phyloP scores from a whole-genome alignment of 2,329 filamentous ascomycete species.

The Aspergillus sergii region DNA sequence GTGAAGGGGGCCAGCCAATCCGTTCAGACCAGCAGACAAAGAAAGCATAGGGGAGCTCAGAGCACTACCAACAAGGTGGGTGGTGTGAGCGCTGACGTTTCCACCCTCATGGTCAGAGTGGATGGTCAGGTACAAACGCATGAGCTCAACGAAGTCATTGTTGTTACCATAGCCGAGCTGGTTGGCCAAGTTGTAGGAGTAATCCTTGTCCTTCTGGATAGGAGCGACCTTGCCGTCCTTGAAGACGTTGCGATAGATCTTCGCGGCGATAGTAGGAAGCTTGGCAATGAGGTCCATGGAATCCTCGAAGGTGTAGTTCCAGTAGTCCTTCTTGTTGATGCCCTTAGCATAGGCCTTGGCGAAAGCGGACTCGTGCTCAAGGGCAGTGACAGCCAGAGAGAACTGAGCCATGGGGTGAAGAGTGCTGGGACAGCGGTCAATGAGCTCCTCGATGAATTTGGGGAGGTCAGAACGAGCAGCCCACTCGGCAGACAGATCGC shows the following conservation, averaged over 20 bases:
- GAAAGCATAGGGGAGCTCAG: conserved; percentile 98
- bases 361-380: conserved; percentile 97
- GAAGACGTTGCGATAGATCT: conserved; percentile 99
- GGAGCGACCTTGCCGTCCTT: conserved; percentile 98
- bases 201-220: conserved; percentile 98
- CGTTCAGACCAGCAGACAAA: conserved; percentile 93
- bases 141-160: conserved; percentile 94
- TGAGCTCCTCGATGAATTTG: conserved; percentile 98
- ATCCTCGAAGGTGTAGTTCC: conserved; percentile 99
- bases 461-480: conserved; percentile 94
- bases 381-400: conserved; percentile 94
- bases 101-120: conserved; percentile 99
- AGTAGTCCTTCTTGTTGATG: conserved; percentile 99
- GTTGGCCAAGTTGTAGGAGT: conserved; percentile 99
- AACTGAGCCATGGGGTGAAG: conserved; percentile 99
- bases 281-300: conserved; percentile 99
- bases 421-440: conserved; percentile 98
- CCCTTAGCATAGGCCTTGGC: conserved; percentile 98
- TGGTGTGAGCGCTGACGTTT: conserved; percentile 98
- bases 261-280: conserved; percentile 94
- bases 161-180: conserved; percentile 96
- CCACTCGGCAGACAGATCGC: conserved; percentile 97
- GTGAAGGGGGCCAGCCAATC: conserved; percentile 96
- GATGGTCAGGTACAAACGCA: conserved; percentile 99
- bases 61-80: conserved; percentile 93